Percentiles rank a stretch among this genome's conserved stretches.
Evolutionary conservation across 371 early-diverging fungal genomes (phyloP).

Genomic region (Mucor plumbeus): DNA sequence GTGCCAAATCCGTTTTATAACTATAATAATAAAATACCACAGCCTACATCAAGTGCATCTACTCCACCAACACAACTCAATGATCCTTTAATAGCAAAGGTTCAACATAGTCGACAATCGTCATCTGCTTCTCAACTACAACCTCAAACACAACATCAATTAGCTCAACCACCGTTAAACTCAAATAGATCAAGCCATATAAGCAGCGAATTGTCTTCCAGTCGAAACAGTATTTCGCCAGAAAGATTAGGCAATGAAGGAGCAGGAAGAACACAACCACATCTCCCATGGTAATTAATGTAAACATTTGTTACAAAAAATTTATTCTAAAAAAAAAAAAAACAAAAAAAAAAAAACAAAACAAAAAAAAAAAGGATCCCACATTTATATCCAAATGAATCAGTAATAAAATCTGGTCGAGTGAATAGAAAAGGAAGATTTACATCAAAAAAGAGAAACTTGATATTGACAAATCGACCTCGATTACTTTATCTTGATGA

Average conservation of each 20-base stretch:
- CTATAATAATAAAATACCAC: background rate
- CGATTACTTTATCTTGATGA: slow-evolving; percentile 74
- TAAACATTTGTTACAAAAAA: background rate
- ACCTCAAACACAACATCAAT: background rate
- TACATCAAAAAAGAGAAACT: slow-evolving; percentile 62
- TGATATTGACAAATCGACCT: slow-evolving; percentile 75
- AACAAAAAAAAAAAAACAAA: no score
- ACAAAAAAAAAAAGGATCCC: slow-evolving; percentile 38
- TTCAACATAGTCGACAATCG: background rate
- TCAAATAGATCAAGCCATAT: slow-evolving; percentile 11
- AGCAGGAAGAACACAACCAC: slow-evolving; percentile 24
- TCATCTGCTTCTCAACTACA: background rate
- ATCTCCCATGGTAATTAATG: slow-evolving; percentile 37
- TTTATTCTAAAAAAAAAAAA: slow-evolving; percentile 6
- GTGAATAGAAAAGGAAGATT: slow-evolving; percentile 63
- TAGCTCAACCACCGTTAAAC: background rate
- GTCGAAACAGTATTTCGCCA: background rate
- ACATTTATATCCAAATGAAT: slow-evolving; percentile 66
- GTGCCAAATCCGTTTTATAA: background rate
- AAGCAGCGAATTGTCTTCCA: slow-evolving; percentile 16
- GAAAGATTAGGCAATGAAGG: slow-evolving; percentile 29
- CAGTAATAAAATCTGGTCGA: slow-evolving; percentile 63
- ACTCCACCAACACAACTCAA: background rate
- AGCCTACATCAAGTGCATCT: background rate
- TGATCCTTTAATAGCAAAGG: background rate